Conservation (phyloP, 2,329 filamentous ascomycete species). For the Colletotrichum sp. region DNA sequence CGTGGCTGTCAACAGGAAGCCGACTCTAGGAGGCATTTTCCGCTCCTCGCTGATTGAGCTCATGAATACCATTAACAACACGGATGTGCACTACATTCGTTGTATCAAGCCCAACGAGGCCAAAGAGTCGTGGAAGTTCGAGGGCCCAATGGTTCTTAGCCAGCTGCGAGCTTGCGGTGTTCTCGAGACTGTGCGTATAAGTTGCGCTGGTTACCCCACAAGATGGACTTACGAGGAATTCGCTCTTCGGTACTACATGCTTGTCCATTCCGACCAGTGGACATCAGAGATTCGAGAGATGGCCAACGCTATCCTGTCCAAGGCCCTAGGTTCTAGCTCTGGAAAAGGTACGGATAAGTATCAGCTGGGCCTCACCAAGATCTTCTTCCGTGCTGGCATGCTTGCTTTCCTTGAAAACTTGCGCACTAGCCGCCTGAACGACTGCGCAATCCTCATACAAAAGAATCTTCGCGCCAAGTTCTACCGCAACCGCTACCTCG, state of each 20-base stretch:
- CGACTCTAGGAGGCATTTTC: constrained; percentile 97
- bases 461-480: constrained; percentile 97
- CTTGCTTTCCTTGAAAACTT: constrained; percentile 96
- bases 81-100: constrained; percentile 97
- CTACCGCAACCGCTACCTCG: constrained; percentile 89
- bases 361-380: constrained; percentile 96
- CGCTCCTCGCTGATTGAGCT: constrained; percentile 97
- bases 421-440: constrained; percentile 86
- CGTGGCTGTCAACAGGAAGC: constrained; percentile 93
- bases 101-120: constrained; percentile 99
- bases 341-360: constrained; percentile 88
- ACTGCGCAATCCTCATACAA: constrained; percentile 96
- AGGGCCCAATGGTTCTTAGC: constrained; percentile 97
- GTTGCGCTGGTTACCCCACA: constrained; percentile 95
- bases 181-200: constrained; percentile 96
- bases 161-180: constrained; percentile 98
- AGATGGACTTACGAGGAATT: constrained; percentile 99
- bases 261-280: constrained; percentile 89
- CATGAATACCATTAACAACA: constrained; percentile 97
- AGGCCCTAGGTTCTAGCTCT: constrained; percentile 81
- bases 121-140: constrained; percentile 97
- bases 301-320: constrained; percentile 89
- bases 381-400: constrained; percentile 99
- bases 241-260: constrained; percentile 96
- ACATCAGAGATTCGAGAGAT: constrained; percentile 92